Percentiles rank a stretch among this genome's conserved stretches.
These are phyloP conservation scores for Sclerotinia minor DNA, from an alignment of 2,329 filamentous ascomycete genomes.

Conservation along the genomic window DNA sequence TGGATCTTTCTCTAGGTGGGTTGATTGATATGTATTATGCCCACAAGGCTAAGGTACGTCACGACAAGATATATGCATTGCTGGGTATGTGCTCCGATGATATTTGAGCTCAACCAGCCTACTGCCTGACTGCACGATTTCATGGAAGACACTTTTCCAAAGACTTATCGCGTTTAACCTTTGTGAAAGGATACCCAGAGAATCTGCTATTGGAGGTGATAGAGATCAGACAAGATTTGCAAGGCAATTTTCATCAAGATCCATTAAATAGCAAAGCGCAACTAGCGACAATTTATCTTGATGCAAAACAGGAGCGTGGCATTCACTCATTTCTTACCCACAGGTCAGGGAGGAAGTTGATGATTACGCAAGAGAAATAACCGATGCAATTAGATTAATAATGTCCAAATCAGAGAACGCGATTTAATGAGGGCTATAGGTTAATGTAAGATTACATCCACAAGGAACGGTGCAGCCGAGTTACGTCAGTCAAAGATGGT, in stretches of 20 bases:
- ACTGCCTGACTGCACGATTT: background rate
- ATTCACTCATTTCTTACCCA: no score
- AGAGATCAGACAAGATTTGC: background rate
- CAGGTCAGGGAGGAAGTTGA: no score
- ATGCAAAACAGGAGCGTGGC: background rate
- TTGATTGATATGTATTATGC: background rate
- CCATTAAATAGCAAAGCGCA: background rate
- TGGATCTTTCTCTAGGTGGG: background rate
- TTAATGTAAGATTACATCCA: background rate
- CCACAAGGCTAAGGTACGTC: background rate
- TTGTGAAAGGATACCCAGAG: background rate
- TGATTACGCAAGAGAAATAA: background rate
- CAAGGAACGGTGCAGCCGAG: background rate
- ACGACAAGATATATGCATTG: slow-evolving; percentile 5
- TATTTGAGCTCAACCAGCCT: background rate
- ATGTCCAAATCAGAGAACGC: background rate
- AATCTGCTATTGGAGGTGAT: background rate
- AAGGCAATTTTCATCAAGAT: background rate
- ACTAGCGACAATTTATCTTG: background rate
- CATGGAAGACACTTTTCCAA: background rate
- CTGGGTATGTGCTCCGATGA: slow-evolving; percentile 6
- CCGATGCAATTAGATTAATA: background rate
- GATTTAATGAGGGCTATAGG: background rate
- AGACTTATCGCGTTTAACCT: background rate
- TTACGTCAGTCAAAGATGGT: no score